A percentile compares a stretch with the other conserved stretches of the same genome.
phyloP scores from a whole-genome alignment of 1,284 basidiomycete genomes.

The Termitomyces sp. region DNA sequence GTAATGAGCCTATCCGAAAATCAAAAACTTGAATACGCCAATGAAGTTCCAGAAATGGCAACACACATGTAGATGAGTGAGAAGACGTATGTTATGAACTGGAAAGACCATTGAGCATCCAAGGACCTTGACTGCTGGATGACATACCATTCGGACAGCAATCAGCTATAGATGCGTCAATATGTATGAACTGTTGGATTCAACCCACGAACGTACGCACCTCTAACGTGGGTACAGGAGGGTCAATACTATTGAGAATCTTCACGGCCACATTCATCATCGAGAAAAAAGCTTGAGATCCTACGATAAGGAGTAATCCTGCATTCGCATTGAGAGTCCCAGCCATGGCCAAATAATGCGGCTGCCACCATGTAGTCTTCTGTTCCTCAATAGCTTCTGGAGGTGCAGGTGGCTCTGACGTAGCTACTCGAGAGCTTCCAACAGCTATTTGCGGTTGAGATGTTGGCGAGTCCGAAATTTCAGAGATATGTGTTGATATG shows the following conservation, averaged over 20 bases:
- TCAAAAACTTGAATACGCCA: neutral
- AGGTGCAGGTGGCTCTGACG: conserved; percentile 2
- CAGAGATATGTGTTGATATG: neutral
- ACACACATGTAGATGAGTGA: conserved; percentile 35
- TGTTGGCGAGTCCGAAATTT: neutral
- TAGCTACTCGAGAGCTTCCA: neutral
- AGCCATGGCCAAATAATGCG: neutral
- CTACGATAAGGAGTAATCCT: conserved; percentile 57
- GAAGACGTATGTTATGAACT: conserved; percentile 35
- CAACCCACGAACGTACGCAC: conserved; percentile 28
- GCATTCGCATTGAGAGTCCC: conserved; percentile 34
- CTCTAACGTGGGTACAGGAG: conserved; percentile 54
- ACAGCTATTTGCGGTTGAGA: neutral
- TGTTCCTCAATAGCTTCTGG: neutral
- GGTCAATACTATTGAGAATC: conserved; percentile 50
- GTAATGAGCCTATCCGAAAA: conserved; percentile 34
- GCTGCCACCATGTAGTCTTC: conserved; percentile 1
- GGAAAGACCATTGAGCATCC: neutral
- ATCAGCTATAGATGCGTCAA: conserved; percentile 25
- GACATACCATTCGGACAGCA: conserved; percentile 32
- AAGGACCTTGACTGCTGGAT: neutral
- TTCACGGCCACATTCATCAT: conserved; percentile 61
- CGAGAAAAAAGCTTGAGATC: conserved; percentile 58
- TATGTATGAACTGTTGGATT: neutral
- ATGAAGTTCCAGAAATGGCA: neutral